phyloP scores from a whole-genome alignment of 352 stramenopile species.

The Phytophthora lateralis region DNA sequence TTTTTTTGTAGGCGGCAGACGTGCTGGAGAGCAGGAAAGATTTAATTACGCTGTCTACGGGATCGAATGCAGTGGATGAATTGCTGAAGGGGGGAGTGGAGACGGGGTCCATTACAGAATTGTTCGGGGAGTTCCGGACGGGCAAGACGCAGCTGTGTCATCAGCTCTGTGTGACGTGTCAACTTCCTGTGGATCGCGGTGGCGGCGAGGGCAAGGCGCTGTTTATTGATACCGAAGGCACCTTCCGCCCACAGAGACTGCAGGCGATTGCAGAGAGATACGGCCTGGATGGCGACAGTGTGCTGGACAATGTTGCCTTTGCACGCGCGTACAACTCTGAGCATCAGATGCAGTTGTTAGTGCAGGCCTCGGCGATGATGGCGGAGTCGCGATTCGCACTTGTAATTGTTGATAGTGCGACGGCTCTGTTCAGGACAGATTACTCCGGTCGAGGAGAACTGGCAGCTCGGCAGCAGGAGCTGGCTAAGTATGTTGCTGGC shows the following conservation, averaged over 20 bases:
- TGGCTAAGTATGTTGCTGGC: constrained; percentile 66
- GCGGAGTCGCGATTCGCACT: constrained; percentile 95
- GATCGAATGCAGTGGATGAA: constrained; percentile 89
- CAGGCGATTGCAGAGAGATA: constrained; percentile 98
- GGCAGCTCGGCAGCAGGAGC: constrained; percentile 91
- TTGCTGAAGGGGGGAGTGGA: constrained; percentile 96
- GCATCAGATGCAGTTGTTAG: constrained; percentile 98
- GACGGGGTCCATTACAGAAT: constrained; percentile 97
- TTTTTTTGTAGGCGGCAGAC: constrained; percentile 73
- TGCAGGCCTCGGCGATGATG: constrained; percentile 99
- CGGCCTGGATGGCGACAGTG: constrained; percentile 94
- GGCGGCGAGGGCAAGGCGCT: constrained; percentile 98
- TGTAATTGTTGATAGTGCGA: constrained; percentile 98
- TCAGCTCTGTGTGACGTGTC: constrained; percentile 99
- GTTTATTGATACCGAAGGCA: constrained; percentile 99
- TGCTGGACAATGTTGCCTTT: constrained; percentile 99
- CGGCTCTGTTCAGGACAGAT: constrained; percentile 98
- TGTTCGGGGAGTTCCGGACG: constrained; percentile 99
- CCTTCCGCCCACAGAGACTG: constrained; percentile 97
- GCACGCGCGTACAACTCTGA: constrained; percentile 99
- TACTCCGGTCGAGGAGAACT: constrained; percentile 98
- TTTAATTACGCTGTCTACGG: constrained; percentile 95
- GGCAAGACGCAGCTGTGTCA: constrained; percentile 99
- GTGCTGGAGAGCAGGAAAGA: constrained; percentile 90
- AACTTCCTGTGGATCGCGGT: constrained; percentile 97